Conservation (phyloP, 1,284 basidiomycete genomes). For the Cutaneotrichosporon dermatis region DNA sequence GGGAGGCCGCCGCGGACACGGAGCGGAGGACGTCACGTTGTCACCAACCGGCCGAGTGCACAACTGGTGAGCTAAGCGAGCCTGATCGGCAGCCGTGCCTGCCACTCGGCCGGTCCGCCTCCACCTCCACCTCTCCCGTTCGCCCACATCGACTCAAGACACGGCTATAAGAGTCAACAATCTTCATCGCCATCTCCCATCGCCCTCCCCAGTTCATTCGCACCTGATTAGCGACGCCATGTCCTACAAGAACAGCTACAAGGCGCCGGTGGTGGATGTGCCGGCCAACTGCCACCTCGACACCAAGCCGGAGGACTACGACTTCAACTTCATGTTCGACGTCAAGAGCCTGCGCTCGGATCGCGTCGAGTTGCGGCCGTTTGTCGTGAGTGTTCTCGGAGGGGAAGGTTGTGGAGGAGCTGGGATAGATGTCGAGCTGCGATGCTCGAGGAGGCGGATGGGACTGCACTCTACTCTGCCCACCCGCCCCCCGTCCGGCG, state of each 20-base stretch:
- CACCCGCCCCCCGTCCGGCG: too few relatives aligned
- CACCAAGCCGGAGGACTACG: conserved; percentile 40
- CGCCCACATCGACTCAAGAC: background rate
- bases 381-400: conserved; percentile 9
- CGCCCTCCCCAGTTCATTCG: background rate
- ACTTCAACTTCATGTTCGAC: conserved; percentile 43
- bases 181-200: background rate
- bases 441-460: background rate
- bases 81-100: too few relatives aligned
- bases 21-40: too few relatives aligned
- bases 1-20: too few relatives aligned
- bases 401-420: background rate
- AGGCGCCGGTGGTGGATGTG: conserved; percentile 8
- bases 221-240: background rate
- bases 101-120: background rate
- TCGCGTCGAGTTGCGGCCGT: conserved; percentile 19
- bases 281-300: conserved; percentile 26
- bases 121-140: background rate
- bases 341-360: conserved; percentile 32
- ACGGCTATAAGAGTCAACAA: background rate
- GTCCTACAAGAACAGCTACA: conserved; percentile 29
- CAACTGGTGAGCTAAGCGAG: too few relatives aligned
- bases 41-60: too few relatives aligned
- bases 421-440: background rate
- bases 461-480: too few relatives aligned